Evolutionary conservation across 805 yeast genomes (phyloP).

Genomic region (Kurtzmaniella fragi): DNA sequence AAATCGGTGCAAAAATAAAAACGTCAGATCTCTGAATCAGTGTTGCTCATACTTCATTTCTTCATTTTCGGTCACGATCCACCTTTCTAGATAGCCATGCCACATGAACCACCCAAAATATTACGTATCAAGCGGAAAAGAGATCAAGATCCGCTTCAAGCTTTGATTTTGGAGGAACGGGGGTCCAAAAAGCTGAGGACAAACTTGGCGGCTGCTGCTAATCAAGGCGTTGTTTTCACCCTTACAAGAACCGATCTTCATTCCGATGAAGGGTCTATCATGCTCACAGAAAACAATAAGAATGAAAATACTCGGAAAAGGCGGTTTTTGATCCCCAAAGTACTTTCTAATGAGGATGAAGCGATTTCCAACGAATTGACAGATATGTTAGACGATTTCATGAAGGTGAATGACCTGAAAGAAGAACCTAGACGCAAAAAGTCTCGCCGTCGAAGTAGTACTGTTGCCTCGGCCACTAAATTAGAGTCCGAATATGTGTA

Average conservation of each 20-base stretch:
- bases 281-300: too few species aligned
- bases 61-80: neutral
- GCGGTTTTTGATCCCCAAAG: slow-evolving; percentile 32
- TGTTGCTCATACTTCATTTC: too few species aligned
- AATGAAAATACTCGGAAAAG: slow-evolving; percentile 11
- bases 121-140: slow-evolving; percentile 84
- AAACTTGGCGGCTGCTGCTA: too few species aligned
- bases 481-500: slow-evolving; percentile 71
- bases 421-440: slow-evolving; percentile 4
- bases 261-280: slow-evolving; percentile 22
- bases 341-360: slow-evolving; percentile 27
- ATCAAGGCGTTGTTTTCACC: slow-evolving; percentile 13
- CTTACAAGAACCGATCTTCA: slow-evolving; percentile 10
- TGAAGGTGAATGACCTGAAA: slow-evolving; percentile 30
- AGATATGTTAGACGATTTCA: slow-evolving; percentile 67
- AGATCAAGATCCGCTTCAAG: slow-evolving; percentile 83
- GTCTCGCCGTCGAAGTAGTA: slow-evolving; percentile 1
- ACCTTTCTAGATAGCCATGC: neutral
- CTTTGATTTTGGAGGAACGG: slow-evolving; percentile 49
- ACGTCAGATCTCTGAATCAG: too few species aligned
- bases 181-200: slow-evolving; percentile 28
- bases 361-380: slow-evolving; percentile 55
- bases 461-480: slow-evolving; percentile 2
- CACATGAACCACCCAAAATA: slow-evolving; percentile 46
- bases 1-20: too few species aligned